These are phyloP conservation scores for Salvia rosmarinus DNA, from an alignment of 257 asterid genomes.

Conservation along the genomic window DNA sequence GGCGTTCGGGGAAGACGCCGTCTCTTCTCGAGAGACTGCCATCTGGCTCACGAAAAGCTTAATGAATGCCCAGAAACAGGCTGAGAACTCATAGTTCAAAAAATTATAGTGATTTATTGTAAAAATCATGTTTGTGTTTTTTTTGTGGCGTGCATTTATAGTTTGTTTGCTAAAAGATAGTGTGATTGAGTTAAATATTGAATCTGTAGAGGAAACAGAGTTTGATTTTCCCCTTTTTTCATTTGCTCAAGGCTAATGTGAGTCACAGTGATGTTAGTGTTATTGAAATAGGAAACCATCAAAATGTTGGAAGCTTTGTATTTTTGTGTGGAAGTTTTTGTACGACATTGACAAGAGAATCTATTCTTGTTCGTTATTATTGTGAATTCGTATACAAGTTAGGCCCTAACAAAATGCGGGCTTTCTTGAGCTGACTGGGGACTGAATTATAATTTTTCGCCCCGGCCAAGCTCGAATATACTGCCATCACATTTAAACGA, in stretches of 20 bases:
- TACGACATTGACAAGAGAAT: background rate
- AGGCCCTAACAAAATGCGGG: no score
- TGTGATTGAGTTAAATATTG: conserved; percentile 24
- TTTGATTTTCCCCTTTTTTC: background rate
- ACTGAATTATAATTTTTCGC: no score
- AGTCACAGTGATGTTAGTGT: background rate
- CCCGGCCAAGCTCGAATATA: no score
- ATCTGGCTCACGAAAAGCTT: conserved; percentile 90
- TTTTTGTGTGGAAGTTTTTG: background rate
- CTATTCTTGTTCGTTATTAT: background rate
- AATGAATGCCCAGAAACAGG: conserved; percentile 66
- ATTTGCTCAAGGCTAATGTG: background rate
- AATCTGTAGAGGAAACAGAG: conserved; percentile 15
- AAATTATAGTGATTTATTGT: conserved; percentile 29
- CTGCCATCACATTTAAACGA: no score
- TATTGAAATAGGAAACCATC: background rate
- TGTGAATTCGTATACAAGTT: no score
- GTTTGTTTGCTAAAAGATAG: conserved; percentile 27
- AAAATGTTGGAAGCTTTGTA: background rate
- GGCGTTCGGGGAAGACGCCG: conserved; percentile 85
- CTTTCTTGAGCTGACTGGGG: no score
- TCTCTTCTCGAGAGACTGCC: conserved; percentile 94
- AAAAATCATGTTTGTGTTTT: conserved; percentile 21
- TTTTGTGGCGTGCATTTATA: conserved; percentile 28
- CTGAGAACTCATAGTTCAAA: conserved; percentile 50